Base-by-base conservation (phyloP, 1,284 basidiomycete genomes). In the Sanghuangporus weigelae region DNA sequence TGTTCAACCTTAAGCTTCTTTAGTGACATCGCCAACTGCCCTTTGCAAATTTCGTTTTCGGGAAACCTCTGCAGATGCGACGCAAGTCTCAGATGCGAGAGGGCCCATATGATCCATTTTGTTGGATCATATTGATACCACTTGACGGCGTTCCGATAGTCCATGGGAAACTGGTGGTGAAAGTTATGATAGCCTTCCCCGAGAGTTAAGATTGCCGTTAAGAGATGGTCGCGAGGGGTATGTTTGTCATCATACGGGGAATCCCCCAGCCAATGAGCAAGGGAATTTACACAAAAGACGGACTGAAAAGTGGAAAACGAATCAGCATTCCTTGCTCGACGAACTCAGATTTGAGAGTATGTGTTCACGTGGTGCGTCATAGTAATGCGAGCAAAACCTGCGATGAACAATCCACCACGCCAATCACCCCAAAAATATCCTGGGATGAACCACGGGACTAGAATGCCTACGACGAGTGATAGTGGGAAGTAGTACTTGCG, bases 131-230 rank as follows among this genome's bases (percentile, higher is more conserved):
- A 88, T 73, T 88, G 87, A 75, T 84, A 87, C 84, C 84, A 88
- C 69, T 81, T 82, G 77, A 86, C 85, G 16, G 82, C 83, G 72
- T 92, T 92, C 54, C 90, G 81, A 77, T 89, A 93, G 74, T 93
- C 91, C 85, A 87, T 90, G 21, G 91, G 92, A 78, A 93, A 93
- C 70, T 92, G 90, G 70, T 90, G 92, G 74, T 93, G 92, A 76
- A 95, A 95, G 75, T 95, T 95, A 77, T 96, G 93, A 76, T 95
- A 96, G 10, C 93, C 93, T 78, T 96, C 93, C 14, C 94, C 93
- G 79, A 95, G 87, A 3, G 93, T 95, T 65, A 92, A 80, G 64
- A 95, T 79, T 16, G 94, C 93, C 35, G 93, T 94, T 65, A 96
- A 72, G 70, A 95, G 79, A 76, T 95, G 92, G 74, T 95, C 92